Conservation (phyloP, 257 asterid genomes). For the Coffea canephora region DNA sequence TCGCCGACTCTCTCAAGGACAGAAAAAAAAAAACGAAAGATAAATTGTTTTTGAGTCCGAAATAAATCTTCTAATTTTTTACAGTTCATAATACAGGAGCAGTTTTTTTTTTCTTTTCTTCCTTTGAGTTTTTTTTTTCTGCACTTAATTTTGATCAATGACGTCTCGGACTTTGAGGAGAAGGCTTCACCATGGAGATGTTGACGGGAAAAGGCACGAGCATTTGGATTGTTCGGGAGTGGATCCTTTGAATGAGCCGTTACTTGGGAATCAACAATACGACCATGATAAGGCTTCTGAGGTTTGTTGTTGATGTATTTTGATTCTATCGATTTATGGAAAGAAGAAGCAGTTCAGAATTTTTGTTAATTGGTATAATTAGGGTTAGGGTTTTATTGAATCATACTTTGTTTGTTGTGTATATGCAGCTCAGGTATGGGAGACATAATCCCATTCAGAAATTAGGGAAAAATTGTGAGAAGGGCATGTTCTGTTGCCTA, state of each 20-base stretch:
- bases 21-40: too few species aligned
- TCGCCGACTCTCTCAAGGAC: too few species aligned
- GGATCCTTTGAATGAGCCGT: conserved; percentile 71
- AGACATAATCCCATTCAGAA: neutral
- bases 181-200: conserved; percentile 75
- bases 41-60: too few species aligned
- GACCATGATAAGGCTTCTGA: conserved; percentile 30
- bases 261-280: conserved; percentile 48
- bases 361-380: neutral
- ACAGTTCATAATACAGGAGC: too few species aligned
- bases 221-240: conserved; percentile 46
- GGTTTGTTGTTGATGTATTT: conserved; percentile 33
- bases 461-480: neutral
- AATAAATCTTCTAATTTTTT: too few species aligned
- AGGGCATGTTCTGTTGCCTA: too few species aligned
- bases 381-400: neutral
- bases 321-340: neutral
- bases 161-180: conserved; percentile 74
- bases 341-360: neutral
- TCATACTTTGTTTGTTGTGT: neutral
- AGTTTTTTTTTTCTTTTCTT: too few species aligned
- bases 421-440: neutral
- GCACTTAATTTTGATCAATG: conserved; percentile 29
- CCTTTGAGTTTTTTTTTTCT: neutral
- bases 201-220: conserved; percentile 58